Evolutionary conservation across 768 basidiomycete species (phyloP).

Genomic region (Calocera viscosa): DNA sequence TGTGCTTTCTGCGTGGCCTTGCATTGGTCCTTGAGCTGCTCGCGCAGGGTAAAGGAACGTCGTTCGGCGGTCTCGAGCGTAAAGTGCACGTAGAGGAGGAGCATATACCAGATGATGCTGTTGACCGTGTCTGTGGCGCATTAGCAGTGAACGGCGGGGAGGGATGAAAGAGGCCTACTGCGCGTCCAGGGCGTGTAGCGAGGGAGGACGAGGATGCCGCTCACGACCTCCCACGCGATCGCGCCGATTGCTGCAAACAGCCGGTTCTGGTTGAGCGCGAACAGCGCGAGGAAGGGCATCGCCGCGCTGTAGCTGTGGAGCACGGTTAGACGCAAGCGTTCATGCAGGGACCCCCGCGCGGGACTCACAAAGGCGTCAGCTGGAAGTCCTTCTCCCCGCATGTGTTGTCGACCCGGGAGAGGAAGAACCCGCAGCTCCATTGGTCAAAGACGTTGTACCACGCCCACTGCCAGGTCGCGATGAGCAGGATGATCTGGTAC

Average conservation of each 20-base stretch:
- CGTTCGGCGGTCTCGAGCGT: constrained; percentile 34
- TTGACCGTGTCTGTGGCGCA: constrained; percentile 11
- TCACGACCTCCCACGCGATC: constrained; percentile 23
- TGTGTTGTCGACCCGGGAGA: constrained; percentile 7
- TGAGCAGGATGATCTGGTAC: neutral
- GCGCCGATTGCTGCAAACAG: constrained; percentile 21
- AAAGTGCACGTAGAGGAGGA: constrained; percentile 33
- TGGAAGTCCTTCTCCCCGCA: constrained; percentile 26
- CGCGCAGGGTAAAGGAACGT: constrained; percentile 38
- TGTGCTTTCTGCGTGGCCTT: constrained; percentile 49
- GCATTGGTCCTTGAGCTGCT: constrained; percentile 44
- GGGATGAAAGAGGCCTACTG: constrained; percentile 22
- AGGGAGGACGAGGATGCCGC: constrained; percentile 21
- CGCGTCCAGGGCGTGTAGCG: constrained; percentile 29
- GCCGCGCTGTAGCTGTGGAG: constrained; percentile 20
- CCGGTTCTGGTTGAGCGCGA: constrained; percentile 25
- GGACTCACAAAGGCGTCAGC: constrained; percentile 18
- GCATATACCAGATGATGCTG: constrained; percentile 29
- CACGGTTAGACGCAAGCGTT: neutral
- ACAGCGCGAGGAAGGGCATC: constrained; percentile 24
- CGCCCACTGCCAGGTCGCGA: constrained; percentile 18
- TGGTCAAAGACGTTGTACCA: constrained; percentile 15
- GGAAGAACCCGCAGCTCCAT: constrained; percentile 18
- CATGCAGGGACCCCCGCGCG: neutral
- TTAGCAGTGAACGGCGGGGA: neutral